These are phyloP conservation scores for Russula abietina DNA, from an alignment of 768 basidiomycete genomes.

Conservation along the genomic window DNA sequence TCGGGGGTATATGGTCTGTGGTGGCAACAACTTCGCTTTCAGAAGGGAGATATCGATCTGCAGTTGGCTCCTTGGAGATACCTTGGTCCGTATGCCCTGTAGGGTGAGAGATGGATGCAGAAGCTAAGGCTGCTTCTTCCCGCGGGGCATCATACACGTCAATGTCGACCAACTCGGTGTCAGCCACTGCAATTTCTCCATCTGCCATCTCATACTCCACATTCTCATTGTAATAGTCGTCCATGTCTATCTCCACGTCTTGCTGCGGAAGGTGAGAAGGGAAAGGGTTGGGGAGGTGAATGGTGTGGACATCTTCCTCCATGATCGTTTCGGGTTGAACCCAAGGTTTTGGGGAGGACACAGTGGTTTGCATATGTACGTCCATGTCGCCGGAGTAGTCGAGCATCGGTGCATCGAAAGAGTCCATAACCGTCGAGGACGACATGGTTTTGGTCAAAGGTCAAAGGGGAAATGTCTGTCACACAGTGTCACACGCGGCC, in stretches of 20 bases:
- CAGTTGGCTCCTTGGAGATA: background rate
- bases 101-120: slow-evolving; percentile 4
- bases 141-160: slow-evolving; percentile 23
- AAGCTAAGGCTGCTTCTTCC: slow-evolving; percentile 10
- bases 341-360: slow-evolving; percentile 25
- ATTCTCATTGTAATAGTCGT: slow-evolving; percentile 21
- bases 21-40: slow-evolving; percentile 61
- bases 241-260: slow-evolving; percentile 27
- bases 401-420: slow-evolving; percentile 26
- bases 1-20: slow-evolving; percentile 65
- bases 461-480: background rate
- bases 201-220: slow-evolving; percentile 26
- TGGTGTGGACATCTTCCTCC: slow-evolving; percentile 23
- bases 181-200: slow-evolving; percentile 13
- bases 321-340: slow-evolving; percentile 22
- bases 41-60: slow-evolving; percentile 5
- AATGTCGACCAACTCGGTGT: slow-evolving; percentile 23
- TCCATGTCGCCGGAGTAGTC: slow-evolving; percentile 24
- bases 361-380: slow-evolving; percentile 26
- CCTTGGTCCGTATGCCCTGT: slow-evolving; percentile 6
- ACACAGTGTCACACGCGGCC: background rate
- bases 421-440: slow-evolving; percentile 22
- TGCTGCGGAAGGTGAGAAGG: slow-evolving; percentile 18
- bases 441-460: slow-evolving; percentile 20
- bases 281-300: slow-evolving; percentile 5